A percentile compares a stretch with the other conserved stretches of the same genome.
phyloP scores from a whole-genome alignment of 2,329 filamentous ascomycete genomes.

The Exophiala aquamarina region DNA sequence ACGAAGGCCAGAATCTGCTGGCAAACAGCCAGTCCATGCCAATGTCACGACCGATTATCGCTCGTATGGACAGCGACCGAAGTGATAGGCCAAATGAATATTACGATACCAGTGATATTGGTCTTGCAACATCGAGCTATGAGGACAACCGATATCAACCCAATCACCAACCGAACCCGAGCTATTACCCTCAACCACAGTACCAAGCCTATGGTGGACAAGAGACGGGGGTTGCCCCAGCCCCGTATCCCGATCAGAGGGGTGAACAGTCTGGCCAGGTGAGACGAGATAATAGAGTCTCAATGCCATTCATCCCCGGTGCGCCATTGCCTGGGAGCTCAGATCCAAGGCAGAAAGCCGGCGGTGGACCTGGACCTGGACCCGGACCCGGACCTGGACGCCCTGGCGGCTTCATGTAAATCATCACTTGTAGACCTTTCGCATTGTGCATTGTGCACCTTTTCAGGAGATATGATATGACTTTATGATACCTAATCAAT shows the following conservation, averaged over 20 bases:
- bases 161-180: slow-evolving; percentile 2
- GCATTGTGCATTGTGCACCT: too few relatives aligned
- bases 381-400: background rate
- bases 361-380: background rate
- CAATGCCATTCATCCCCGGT: background rate
- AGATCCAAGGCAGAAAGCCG: background rate
- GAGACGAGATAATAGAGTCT: background rate
- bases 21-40: slow-evolving; percentile 40
- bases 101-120: slow-evolving; percentile 22
- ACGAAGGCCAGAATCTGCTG: slow-evolving; percentile 41
- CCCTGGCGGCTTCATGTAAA: background rate
- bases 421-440: too few relatives aligned
- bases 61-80: slow-evolving; percentile 3
- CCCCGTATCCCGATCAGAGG: background rate
- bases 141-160: slow-evolving; percentile 14
- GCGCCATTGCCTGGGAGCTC: background rate
- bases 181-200: background rate
- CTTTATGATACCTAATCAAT: too few relatives aligned
- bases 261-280: background rate
- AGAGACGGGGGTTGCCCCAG: background rate
- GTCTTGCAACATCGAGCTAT: slow-evolving; percentile 18
- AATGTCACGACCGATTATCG: slow-evolving; percentile 14
- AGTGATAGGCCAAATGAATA: slow-evolving; percentile 4
- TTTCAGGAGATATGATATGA: too few relatives aligned
- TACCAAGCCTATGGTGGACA: background rate